Base-by-base conservation (phyloP, 176 grass and related monocot genomes). In the Musa troglodytarum region DNA sequence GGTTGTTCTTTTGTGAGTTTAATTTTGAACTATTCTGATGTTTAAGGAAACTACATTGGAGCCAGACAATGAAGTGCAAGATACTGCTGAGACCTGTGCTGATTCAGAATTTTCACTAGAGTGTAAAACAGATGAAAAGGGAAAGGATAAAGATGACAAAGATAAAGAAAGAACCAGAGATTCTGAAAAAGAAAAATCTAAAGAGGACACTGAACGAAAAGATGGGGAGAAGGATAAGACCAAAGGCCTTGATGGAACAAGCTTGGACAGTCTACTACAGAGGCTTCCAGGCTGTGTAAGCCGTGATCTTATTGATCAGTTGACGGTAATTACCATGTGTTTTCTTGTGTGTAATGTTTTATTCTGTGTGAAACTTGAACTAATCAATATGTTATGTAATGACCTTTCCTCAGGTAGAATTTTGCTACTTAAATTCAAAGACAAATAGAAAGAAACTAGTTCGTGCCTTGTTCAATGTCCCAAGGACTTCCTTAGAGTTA, bases 371-470 rank as follows among this genome's bases (percentile, higher is more conserved):
- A 25, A 71, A 49, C 12, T 43, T 49, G 17, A 59, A 22, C 25
- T 71, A 15, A 52, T 65, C 86, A 52, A 74, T 65, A 65, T 83
- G 52, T 16, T 79, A 50, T 69, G 69, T 81, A 23, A 77, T 50
- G 82, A 52, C 8, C 29, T 80, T 86, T 73, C 57, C 23, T 16
- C 88, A 99, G 95, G 95, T 99, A 72, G 95, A 99, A 72, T 99
- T 99, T 83, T 99, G 95, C 82, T 99, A 99, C 85, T 81, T 94
- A 24, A 99, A 99, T 71, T 89, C 95, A 65, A 99, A 99, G 93
- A 78, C 90, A 89, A 93, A 83, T 72, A 86, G 95, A 71, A 99
- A 99, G 91, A 99, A 94, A 85, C 87, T 99, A 71, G 90, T 88
- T 51, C 82, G 95, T 63, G 82, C 84, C 49, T 68, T 94, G 65